phyloP scores from a whole-genome alignment of 2,329 filamentous ascomycete species.

The Pseudogymnoascus sp. region DNA sequence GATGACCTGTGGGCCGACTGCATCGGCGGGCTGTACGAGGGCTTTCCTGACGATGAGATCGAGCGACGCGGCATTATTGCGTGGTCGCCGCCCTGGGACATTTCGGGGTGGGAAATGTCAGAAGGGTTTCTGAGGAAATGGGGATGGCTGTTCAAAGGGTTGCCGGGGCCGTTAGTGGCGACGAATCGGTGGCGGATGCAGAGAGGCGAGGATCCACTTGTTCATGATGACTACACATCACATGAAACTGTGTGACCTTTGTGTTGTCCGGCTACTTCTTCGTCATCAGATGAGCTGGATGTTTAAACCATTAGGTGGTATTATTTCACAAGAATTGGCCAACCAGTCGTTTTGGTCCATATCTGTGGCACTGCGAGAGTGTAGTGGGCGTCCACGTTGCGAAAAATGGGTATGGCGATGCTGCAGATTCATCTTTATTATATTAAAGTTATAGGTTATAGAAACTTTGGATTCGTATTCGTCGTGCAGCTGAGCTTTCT shows the following conservation, averaged over 20 bases:
- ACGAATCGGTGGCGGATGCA: conserved; percentile 30
- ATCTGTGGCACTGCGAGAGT: background rate
- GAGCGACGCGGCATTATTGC: conserved; percentile 33
- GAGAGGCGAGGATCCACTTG: conserved; percentile 28
- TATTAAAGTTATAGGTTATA: background rate
- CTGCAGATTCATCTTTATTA: background rate
- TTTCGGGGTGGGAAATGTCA: conserved; percentile 34
- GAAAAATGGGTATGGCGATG: background rate
- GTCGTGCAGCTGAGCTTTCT: background rate
- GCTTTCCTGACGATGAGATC: conserved; percentile 35
- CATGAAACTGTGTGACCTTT: conserved; percentile 16
- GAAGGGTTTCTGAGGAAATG: conserved; percentile 34
- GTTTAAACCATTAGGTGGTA: conserved; percentile 9
- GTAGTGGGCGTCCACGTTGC: background rate
- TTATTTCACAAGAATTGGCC: background rate
- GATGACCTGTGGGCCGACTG: conserved; percentile 37
- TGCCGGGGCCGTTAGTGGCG: conserved; percentile 25
- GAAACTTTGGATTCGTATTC: background rate
- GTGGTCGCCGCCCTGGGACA: conserved; percentile 35
- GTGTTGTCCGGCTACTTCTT: conserved; percentile 9
- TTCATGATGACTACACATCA: conserved; percentile 18
- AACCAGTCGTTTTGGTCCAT: background rate
- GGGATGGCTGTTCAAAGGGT: conserved; percentile 27
- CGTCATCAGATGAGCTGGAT: conserved; percentile 11
- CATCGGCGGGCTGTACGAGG: conserved; percentile 36